Conservation (phyloP, 1,284 basidiomycete genomes). For the Athelia psychrophila region DNA sequence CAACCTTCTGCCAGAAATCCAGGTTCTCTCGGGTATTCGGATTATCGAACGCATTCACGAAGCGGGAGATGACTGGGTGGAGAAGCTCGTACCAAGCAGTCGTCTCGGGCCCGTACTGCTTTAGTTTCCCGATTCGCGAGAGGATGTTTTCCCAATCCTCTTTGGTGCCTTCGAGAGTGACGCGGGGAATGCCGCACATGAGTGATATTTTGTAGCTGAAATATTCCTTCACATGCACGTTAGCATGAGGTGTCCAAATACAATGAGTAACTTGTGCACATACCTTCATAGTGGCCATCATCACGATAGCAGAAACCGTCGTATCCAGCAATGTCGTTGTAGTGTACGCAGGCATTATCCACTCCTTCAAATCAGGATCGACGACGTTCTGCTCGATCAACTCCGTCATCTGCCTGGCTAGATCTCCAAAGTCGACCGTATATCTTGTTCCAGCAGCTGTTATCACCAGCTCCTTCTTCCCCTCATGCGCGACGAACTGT, state of each 20-base stretch:
- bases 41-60: constrained; percentile 29
- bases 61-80: constrained; percentile 29
- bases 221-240: constrained; percentile 22
- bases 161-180: constrained; percentile 42
- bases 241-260: too few species aligned
- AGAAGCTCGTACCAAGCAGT: constrained; percentile 31
- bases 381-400: constrained; percentile 32
- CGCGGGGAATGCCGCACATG: constrained; percentile 42
- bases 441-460: constrained; percentile 20
- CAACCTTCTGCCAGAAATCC: constrained; percentile 29
- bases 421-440: constrained; percentile 28
- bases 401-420: constrained; percentile 30
- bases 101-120: constrained; percentile 30
- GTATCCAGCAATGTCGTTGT: constrained; percentile 43
- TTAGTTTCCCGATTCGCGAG: constrained; percentile 29
- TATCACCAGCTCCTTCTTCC: constrained; percentile 30
- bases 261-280: too few species aligned
- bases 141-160: constrained; percentile 31
- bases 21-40: constrained; percentile 17
- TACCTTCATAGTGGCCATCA: constrained; percentile 39
- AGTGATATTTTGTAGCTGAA: constrained; percentile 30
- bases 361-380: constrained; percentile 33
- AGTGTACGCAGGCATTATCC: constrained; percentile 44
- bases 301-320: constrained; percentile 35
- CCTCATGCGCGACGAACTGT: constrained; percentile 39